These are phyloP conservation scores for Solanum ossicruentum DNA, from an alignment of 257 asterid genomes.

Conservation along the genomic window DNA sequence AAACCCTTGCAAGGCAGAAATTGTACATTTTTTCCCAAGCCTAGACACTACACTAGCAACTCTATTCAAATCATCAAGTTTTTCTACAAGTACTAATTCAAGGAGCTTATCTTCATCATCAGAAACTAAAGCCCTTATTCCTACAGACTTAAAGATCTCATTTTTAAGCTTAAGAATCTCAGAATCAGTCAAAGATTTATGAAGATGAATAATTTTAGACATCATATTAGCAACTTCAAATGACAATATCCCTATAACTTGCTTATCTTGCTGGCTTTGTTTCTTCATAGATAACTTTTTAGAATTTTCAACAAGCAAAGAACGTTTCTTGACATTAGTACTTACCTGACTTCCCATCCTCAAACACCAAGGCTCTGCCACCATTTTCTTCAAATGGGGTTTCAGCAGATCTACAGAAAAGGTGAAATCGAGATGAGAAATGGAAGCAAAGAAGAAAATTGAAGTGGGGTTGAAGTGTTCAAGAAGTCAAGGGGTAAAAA, in stretches of 20 bases:
- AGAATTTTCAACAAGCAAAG: slow-evolving; percentile 50
- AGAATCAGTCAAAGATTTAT: slow-evolving; percentile 56
- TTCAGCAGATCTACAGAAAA: not conserved
- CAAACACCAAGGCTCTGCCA: slow-evolving; percentile 80
- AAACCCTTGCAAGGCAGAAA: slow-evolving; percentile 82
- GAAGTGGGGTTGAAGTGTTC: not conserved
- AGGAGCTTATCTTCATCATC: slow-evolving; percentile 52
- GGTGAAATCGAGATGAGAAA: not conserved
- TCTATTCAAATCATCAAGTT: slow-evolving; percentile 65
- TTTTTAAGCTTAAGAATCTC: slow-evolving; percentile 57
- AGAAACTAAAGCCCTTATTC: slow-evolving; percentile 49
- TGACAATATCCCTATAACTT: slow-evolving; percentile 60
- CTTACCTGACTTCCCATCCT: slow-evolving; percentile 92
- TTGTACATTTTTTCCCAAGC: slow-evolving; percentile 78
- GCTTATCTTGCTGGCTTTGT: slow-evolving; percentile 23
- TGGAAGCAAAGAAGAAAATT: not conserved
- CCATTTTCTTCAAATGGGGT: slow-evolving; percentile 31
- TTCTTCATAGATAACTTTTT: slow-evolving; percentile 29
- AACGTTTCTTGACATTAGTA: slow-evolving; percentile 55
- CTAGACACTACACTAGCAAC: slow-evolving; percentile 80
- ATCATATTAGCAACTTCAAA: slow-evolving; percentile 96
- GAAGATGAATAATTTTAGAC: slow-evolving; percentile 76
- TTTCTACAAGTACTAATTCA: slow-evolving; percentile 63
- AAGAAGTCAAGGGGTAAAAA: not conserved
- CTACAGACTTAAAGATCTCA: slow-evolving; percentile 69